Conservation (phyloP, 768 basidiomycete genomes). For the Mycena alexandri region DNA sequence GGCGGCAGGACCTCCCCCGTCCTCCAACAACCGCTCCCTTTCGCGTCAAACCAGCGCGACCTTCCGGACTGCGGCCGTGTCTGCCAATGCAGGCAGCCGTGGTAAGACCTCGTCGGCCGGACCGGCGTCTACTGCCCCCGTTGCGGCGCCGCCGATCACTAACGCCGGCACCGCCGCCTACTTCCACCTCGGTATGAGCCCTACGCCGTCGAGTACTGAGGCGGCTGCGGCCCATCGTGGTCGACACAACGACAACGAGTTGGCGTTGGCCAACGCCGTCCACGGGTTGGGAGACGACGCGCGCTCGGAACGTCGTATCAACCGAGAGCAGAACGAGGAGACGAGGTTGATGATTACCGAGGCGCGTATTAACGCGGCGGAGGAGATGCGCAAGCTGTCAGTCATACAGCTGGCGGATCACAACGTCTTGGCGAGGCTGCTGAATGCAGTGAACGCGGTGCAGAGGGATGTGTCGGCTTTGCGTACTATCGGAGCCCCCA, state of each 20-base stretch:
- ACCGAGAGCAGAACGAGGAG: slow-evolving; percentile 12
- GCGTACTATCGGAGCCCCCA: neutral
- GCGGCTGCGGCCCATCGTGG: slow-evolving; percentile 2
- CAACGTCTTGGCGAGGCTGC: neutral
- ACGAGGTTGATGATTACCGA: neutral
- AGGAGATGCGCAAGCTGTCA: neutral
- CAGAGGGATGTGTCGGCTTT: neutral
- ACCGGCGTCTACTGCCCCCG: neutral
- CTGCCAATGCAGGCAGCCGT: slow-evolving; percentile 1
- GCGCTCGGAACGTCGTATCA: neutral
- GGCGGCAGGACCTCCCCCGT: neutral
- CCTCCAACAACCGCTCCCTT: slow-evolving; percentile 3
- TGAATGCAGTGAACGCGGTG: slow-evolving; percentile 3
- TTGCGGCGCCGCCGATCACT: neutral
- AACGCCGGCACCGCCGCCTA: neutral
- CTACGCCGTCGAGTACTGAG: neutral
- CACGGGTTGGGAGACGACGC: neutral
- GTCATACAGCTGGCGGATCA: slow-evolving; percentile 2
- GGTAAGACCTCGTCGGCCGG: neutral
- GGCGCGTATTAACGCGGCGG: neutral
- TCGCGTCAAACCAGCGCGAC: slow-evolving; percentile 14
- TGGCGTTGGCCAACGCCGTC: neutral
- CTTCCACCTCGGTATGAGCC: neutral
- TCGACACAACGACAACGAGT: slow-evolving; percentile 11
- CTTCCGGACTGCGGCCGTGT: neutral